Evolutionary conservation across 805 yeast genomes (phyloP), one percentile per base, ranked within the genome.

Genomic region (Aciculoconidium aculeatum): DNA sequence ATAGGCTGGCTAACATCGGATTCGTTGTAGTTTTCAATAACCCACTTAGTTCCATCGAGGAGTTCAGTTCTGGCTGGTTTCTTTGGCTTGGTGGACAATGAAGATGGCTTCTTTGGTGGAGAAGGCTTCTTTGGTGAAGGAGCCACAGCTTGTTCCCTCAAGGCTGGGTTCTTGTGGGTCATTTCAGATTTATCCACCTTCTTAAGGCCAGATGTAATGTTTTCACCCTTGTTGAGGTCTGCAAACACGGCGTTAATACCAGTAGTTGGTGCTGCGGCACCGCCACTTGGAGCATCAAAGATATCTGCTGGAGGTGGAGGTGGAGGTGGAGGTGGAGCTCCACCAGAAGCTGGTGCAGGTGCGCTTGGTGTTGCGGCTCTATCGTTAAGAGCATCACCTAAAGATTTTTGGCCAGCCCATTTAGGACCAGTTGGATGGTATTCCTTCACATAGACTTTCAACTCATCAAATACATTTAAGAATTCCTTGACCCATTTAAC

Each of bases 111-210:
- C 67, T 80, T 83, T 35, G 96, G 94, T 24, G 84, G 85, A 15
- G 72, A 69, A 21, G 95, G 95, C 42, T 70, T 71, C 49, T 69
- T 67, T 3, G 72, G 67, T 13, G 72, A 69, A 5, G 17, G 21
- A 7, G 20, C 30, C 6, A 13, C 17, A 3, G 70, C 55, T 3
- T 77, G 67, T 7, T 64, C 70, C 47, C 95, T 80, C 44, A 88
- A 65, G 26, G 66, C 77, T 2, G 96, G 95, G 55, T 87, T 85
- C 60, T 86, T 87, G 58, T 86, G 95, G 13, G 96, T 86, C 87
- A 84, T 85, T 58, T 87, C 84, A 6, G 94, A 80, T 62, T 77
- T 85, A 44, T 88, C 96, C 21, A 90, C 96, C 54, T 90, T 90
- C 53, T 81, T 86, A 42, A 92, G 73, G 9, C 87, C 84, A 19